Base-by-base conservation (phyloP, 2,329 filamentous ascomycete species). In the Teratosphaeria nubilosa region DNA sequence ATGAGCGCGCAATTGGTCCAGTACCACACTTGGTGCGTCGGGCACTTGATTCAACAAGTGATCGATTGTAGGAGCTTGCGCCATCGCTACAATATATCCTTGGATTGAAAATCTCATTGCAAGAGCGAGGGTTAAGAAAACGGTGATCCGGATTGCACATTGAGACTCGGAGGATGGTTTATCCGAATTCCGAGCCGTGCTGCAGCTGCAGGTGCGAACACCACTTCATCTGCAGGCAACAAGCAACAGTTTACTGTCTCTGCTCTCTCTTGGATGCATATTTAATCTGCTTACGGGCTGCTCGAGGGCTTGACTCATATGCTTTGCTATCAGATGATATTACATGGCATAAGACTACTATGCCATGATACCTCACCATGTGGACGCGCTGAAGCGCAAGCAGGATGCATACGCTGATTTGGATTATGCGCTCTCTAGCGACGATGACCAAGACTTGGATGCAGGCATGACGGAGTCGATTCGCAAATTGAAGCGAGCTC, bases 11-110 rank as follows among this genome's bases (percentile, higher is more conserved):
- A 99, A 85, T 65, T 91, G 83, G 59, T 84, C 78, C 61, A 96
- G 78, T 57, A 99, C 83, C 51, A 82, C 79, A 50, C 83, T 76
- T 55, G 87, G 87, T 68, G 90, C 87, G 72, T 96, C 92, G 60
- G 92, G 89, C 48, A 91, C 92, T 54, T 80, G 73, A 63, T 78
- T 79, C 53, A 80, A 72, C 27, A 80, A 74, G 30, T 73, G 65
- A 62, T 79, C 77, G 63, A 79, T 78, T 27, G 75, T 68, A 9
- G 65, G 62, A 48, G 57, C 34, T 54, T 69, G 66, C 53, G 68
- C 62, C 69, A 72, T 58, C 5, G 13, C 56, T 14, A 41, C 16
- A n/a, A 16, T n/a, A 27, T 54, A n/a, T n/a, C n/a, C 11, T 22
- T 56, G 27, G 31, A 22, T 48, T 48, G 41, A 48, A 6, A 20